These are phyloP conservation scores for Neoboletus subvelutipes DNA, from an alignment of 768 basidiomycete genomes.

Conservation along the genomic window DNA sequence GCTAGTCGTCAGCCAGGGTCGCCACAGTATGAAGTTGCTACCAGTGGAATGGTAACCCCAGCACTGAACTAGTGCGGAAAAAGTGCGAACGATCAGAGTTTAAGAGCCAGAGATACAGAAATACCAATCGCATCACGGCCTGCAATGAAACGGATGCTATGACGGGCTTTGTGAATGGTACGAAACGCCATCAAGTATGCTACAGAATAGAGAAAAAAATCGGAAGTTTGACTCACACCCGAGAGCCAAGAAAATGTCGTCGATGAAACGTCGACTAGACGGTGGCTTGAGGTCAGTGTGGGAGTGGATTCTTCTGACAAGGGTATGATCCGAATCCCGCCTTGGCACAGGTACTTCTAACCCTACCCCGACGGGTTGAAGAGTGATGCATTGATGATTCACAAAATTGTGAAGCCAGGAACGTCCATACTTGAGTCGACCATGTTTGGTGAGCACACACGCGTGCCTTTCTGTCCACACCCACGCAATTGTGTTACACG, in stretches of 20 bases:
- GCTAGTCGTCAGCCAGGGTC: not conserved
- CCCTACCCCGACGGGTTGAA: not conserved
- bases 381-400: not conserved
- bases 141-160: not conserved
- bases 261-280: not conserved
- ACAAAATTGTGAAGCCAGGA: not conserved
- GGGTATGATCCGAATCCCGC: not conserved
- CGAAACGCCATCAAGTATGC: too few species aligned
- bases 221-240: not conserved
- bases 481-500: not conserved
- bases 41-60: not conserved
- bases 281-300: not conserved
- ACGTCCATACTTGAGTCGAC: not conserved
- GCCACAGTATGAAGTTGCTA: not conserved
- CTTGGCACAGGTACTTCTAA: not conserved
- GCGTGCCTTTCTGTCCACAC: not conserved
- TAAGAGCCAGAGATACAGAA: not conserved
- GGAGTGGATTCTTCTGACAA: not conserved
- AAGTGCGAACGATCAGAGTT: not conserved
- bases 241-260: not conserved
- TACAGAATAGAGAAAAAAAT: not conserved
- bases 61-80: not conserved
- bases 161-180: not conserved
- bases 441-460: not conserved
- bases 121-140: not conserved